Conservation (phyloP, 2,329 filamentous ascomycete genomes). For the Fusarium camptoceras region DNA sequence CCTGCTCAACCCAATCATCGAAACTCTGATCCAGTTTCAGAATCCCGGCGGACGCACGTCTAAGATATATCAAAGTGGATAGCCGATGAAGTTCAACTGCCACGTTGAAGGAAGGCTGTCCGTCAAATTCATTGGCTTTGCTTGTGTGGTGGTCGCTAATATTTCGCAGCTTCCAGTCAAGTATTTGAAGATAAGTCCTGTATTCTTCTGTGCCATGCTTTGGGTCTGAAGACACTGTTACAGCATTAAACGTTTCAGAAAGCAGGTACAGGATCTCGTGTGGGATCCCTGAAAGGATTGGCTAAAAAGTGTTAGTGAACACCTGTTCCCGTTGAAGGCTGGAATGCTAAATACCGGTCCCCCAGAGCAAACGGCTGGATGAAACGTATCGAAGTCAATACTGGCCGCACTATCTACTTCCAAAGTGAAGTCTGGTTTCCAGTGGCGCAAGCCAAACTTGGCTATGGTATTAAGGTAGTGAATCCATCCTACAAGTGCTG, state of each 20-base stretch:
- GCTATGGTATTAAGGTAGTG: slow-evolving; percentile 32
- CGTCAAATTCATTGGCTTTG: rapidly evolving
- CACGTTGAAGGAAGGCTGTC: background rate
- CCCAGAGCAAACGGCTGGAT: slow-evolving; percentile 13
- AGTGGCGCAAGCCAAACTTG: slow-evolving; percentile 36
- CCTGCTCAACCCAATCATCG: slow-evolving; percentile 40
- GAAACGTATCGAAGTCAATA: background rate
- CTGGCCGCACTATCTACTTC: background rate
- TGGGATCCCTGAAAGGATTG: background rate
- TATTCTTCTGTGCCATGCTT: background rate
- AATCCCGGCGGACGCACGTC: slow-evolving; percentile 32
- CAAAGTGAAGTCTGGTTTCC: slow-evolving; percentile 17
- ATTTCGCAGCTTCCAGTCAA: slow-evolving; percentile 13
- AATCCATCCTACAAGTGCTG: slow-evolving; percentile 30
- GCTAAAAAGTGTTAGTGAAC: background rate
- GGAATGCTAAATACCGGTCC: slow-evolving; percentile 1
- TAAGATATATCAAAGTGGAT: slow-evolving; percentile 49
- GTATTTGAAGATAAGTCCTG: background rate
- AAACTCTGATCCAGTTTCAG: slow-evolving; percentile 17
- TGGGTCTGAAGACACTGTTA: slow-evolving; percentile 1
- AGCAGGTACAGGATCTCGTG: slow-evolving; percentile 32
- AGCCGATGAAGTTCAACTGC: slow-evolving; percentile 45
- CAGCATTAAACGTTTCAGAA: slow-evolving; percentile 22
- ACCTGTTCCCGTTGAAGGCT: background rate
- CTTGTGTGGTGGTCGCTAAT: rapidly evolving